Conservation (phyloP, 2,329 filamentous ascomycete species). For the Curvularia eragrostidis region DNA sequence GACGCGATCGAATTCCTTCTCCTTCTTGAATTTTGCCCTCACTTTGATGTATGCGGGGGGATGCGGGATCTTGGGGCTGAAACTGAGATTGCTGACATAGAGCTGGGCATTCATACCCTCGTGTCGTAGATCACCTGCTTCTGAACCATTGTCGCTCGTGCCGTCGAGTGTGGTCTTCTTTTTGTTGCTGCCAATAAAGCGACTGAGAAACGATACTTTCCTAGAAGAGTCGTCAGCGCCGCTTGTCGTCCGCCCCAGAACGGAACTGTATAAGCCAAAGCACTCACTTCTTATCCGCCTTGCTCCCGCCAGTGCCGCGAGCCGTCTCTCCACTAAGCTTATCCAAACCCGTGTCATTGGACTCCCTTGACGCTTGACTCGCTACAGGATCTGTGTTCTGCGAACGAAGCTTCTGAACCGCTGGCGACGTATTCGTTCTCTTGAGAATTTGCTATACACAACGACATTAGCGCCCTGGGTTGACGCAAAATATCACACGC, state of each 20-base stretch:
- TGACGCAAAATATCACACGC: not conserved
- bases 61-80: constrained; percentile 84
- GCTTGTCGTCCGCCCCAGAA: constrained; percentile 14
- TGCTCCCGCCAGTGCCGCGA: constrained; percentile 32
- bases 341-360: constrained; percentile 61
- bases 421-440: constrained; percentile 69
- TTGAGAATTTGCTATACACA: constrained; percentile 62
- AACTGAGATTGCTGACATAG: constrained; percentile 76
- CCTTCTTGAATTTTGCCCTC: constrained; percentile 78
- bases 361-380: constrained; percentile 34
- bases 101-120: constrained; percentile 84
- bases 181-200: constrained; percentile 76
- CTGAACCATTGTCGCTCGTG: constrained; percentile 69
- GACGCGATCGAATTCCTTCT: constrained; percentile 80
- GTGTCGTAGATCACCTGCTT: constrained; percentile 70
- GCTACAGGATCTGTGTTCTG: constrained; percentile 49
- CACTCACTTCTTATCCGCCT: constrained; percentile 50
- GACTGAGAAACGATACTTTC: constrained; percentile 90
- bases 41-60: constrained; percentile 92
- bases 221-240: constrained; percentile 54
- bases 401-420: constrained; percentile 63
- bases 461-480: constrained; percentile 20
- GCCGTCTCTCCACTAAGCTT: constrained; percentile 38
- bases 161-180: constrained; percentile 67
- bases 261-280: not conserved